phyloP scores from a whole-genome alignment of 2,329 filamentous ascomycete genomes.

The Calonectria hawksworthii region DNA sequence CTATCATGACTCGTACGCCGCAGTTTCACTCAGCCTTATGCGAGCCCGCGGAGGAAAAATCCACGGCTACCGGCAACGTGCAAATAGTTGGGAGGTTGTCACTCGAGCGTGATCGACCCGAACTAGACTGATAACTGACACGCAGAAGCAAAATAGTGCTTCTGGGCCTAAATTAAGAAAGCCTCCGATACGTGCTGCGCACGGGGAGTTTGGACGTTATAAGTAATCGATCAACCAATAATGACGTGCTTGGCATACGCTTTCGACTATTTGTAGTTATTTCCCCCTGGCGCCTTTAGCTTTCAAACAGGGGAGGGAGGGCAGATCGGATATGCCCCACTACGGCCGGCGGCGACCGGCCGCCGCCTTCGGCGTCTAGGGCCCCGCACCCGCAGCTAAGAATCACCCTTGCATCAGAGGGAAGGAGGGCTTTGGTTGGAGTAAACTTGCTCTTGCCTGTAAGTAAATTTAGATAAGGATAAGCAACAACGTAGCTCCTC shows the following conservation, averaged over 20 bases:
- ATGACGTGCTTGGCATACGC: not conserved
- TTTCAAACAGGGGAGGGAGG: not conserved
- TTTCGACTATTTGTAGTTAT: not conserved
- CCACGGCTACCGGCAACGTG: not conserved
- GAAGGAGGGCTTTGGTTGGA: not conserved
- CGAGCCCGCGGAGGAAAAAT: not conserved
- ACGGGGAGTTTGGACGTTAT: not conserved
- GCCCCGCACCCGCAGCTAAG: not conserved
- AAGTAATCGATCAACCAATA: not conserved
- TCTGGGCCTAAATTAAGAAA: not conserved
- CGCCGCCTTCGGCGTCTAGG: not conserved
- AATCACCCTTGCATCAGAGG: not conserved
- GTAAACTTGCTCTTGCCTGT: not conserved
- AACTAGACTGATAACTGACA: not conserved
- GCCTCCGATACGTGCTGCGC: not conserved
- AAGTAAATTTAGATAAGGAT: constrained; percentile 14
- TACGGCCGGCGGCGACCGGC: not conserved
- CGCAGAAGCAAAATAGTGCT: not conserved
- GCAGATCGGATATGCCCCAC: not conserved
- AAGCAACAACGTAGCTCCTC: not conserved
- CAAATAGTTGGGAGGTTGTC: not conserved
- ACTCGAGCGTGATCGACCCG: not conserved
- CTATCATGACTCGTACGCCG: not conserved
- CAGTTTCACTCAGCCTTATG: not conserved
- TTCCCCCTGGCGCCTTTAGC: not conserved